phyloP scores from a whole-genome alignment of 495 filamentous ascomycete genomes.

The Neurospora cerealis region DNA sequence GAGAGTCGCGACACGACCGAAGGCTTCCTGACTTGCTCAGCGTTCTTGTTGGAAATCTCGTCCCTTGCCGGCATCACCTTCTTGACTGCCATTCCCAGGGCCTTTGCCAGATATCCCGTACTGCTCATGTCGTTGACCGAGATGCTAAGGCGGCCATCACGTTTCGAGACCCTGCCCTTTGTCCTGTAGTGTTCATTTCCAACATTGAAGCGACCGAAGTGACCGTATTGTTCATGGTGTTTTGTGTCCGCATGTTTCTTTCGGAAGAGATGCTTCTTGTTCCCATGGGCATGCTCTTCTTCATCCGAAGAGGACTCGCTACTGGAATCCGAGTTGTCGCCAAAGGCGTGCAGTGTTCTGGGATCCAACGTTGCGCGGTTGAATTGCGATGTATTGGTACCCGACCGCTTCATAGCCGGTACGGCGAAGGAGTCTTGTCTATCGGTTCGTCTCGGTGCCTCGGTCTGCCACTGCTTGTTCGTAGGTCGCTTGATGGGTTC shows the following conservation, averaged over 20 bases:
- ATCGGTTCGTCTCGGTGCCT: conserved; percentile 1
- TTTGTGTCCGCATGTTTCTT: conserved; percentile 7
- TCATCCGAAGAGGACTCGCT: conserved; percentile 20
- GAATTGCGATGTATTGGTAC: conserved; percentile 19
- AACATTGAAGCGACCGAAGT: conserved; percentile 40
- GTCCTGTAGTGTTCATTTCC: conserved; percentile 55
- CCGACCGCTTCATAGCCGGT: conserved; percentile 14
- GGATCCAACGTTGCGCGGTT: neutral
- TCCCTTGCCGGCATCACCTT: conserved; percentile 21
- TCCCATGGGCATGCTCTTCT: neutral
- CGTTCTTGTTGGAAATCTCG: neutral
- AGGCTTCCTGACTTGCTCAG: conserved; percentile 1
- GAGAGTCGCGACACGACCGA: conserved; percentile 13
- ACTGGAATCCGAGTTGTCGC: conserved; percentile 11
- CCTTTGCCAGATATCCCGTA: conserved; percentile 57
- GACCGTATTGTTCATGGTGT: conserved; percentile 8
- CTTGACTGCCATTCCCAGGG: conserved; percentile 48
- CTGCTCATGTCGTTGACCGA: conserved; percentile 58
- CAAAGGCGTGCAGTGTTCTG: neutral
- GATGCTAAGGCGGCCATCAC: conserved; percentile 61
- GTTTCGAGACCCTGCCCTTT: conserved; percentile 53
- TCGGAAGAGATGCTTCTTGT: neutral
- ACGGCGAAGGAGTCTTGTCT: conserved; percentile 8
- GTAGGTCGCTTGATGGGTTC: neutral
- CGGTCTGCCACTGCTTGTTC: conserved; percentile 13